Base-by-base conservation (phyloP, 129 eudicot species). In the Escallonia herrerae region DNA sequence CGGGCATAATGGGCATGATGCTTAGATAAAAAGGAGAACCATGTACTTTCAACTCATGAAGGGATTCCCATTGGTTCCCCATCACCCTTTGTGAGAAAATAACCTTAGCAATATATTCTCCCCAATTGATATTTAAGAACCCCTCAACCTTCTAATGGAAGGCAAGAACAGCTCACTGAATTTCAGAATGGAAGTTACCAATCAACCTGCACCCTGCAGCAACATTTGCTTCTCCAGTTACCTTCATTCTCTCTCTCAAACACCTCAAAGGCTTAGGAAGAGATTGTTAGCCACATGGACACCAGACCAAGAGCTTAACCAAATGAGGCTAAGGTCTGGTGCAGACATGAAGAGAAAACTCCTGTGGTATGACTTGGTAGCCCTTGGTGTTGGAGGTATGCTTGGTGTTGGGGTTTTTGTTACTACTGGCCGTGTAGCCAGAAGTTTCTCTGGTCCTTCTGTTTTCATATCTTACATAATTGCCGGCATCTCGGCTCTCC, bases 281-380 rank as follows among this genome's bases (percentile, higher is more conserved):
- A 76, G 95, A 69, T 71, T 79, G 73, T 70, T 84, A 63, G 91
- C 95, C 41, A 84, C 91, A 71, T 87, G 91, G 91, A 87, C 95
- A 68, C 95, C 86, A 73, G 88, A 87, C 70, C 88, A 87, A 47
- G 95, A 87, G 64, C 80, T 84, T 58, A 84, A 84, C 78, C 84
- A 74, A 77, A 74, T 84, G 79, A 79, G 95, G 77, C 80, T 81
- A 52, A 79, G 95, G 88, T 87, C 95, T 53, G 95, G 95, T 76
- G 91, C 91, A 49, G 85, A 87, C 80, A 87, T 87, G 95, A 87
- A 87, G 74, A 79, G 95, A 49, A 84, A 79, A 62, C 95, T 87
- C 68, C 58, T 67, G 40, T 81, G 90, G 86, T 84, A 76, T 65
- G 95, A 87, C 68, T 82, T 87, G 69, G 71, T 84, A 40, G 86